A percentile compares a stretch with the other conserved stretches of the same genome.
Conservation (phyloP, 345 rosid species). For the Boechera retrofracta region DNA sequence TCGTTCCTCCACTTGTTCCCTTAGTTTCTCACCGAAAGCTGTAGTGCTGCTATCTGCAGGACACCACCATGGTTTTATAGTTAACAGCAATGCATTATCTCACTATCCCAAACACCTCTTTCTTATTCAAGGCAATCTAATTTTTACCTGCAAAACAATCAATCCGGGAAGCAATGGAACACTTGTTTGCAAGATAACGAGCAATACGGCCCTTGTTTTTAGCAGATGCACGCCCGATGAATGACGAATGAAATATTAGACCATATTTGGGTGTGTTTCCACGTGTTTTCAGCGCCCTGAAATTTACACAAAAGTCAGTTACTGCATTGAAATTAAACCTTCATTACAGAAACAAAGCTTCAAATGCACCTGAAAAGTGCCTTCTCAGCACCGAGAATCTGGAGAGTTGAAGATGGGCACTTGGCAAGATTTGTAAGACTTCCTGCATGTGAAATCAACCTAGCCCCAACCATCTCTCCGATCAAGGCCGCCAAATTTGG, state of each 20-base stretch:
- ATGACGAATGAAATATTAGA: conserved; percentile 90
- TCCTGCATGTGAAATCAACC: conserved; percentile 96
- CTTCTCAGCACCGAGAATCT: conserved; percentile 96
- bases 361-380: conserved; percentile 81
- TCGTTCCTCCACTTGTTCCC: conserved; percentile 94
- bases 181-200: conserved; percentile 93
- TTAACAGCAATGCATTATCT: not conserved
- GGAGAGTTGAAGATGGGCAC: conserved; percentile 98
- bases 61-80: conserved; percentile 1
- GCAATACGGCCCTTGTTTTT: conserved; percentile 97
- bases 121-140: not conserved
- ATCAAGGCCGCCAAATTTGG: conserved; percentile 93
- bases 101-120: not conserved
- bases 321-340: not conserved
- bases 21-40: conserved; percentile 84
- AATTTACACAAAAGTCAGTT: conserved; percentile 11
- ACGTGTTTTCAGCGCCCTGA: conserved; percentile 89
- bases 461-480: conserved; percentile 93
- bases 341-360: not conserved
- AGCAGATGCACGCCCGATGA: conserved; percentile 88
- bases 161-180: conserved; percentile 91
- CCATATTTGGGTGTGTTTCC: conserved; percentile 99
- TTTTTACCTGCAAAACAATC: conserved; percentile 86
- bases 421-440: conserved; percentile 97
- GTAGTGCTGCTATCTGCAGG: conserved; percentile 63